Conservation (phyloP, 140 eudicot genomes). For the Ambrosia hybrid region DNA sequence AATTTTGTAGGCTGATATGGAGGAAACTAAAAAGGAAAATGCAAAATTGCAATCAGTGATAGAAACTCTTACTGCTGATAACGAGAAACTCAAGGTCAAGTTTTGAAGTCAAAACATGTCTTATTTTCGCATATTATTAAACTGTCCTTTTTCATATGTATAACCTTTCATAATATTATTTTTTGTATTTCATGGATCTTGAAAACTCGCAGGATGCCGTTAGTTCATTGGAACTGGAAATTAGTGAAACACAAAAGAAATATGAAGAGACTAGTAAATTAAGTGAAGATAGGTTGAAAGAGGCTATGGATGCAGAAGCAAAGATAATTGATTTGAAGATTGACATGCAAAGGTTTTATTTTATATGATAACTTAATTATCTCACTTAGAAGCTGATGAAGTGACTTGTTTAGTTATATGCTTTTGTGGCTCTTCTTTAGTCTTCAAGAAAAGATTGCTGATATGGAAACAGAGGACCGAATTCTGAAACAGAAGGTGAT, state of each 20-base stretch:
- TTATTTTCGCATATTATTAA: background rate
- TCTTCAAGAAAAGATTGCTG: slow-evolving; percentile 82
- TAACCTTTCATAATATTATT: slow-evolving; percentile 2
- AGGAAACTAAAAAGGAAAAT: slow-evolving; percentile 62
- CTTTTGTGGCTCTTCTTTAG: slow-evolving; percentile 35
- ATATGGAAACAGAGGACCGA: slow-evolving; percentile 66
- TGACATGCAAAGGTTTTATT: slow-evolving; percentile 67
- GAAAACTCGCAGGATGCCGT: slow-evolving; percentile 47
- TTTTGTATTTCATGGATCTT: slow-evolving; percentile 20
- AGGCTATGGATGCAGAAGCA: slow-evolving; percentile 74
- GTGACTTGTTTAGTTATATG: slow-evolving; percentile 12
- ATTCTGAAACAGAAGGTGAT: slow-evolving; percentile 59
- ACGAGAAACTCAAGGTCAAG: slow-evolving; percentile 58
- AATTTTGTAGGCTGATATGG: slow-evolving; percentile 52
- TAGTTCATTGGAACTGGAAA: slow-evolving; percentile 55
- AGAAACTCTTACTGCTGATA: background rate
- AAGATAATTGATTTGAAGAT: slow-evolving; percentile 68
- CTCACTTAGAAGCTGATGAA: slow-evolving; percentile 8
- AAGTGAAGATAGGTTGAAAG: slow-evolving; percentile 65
- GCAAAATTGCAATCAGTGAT: slow-evolving; percentile 48
- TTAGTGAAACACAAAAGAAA: slow-evolving; percentile 68
- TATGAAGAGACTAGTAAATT: slow-evolving; percentile 62
- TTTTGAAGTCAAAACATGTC: slow-evolving; percentile 20
- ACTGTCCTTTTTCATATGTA: background rate
- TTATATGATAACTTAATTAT: slow-evolving; percentile 7